phyloP scores from a whole-genome alignment of 1,284 basidiomycete species.

The Macrocystidia cucumis region DNA sequence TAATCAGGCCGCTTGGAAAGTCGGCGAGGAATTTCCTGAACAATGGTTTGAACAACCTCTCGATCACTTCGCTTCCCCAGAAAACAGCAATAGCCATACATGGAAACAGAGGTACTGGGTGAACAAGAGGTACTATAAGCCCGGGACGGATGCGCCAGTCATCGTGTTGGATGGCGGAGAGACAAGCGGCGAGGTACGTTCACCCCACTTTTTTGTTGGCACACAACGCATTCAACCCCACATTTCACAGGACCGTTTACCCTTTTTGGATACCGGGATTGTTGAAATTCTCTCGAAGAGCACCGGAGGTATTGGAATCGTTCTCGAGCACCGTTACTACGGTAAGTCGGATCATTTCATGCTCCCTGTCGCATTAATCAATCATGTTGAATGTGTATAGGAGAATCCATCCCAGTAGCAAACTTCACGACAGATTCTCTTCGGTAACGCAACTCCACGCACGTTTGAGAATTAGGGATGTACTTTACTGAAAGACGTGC shows the following conservation, averaged over 20 bases:
- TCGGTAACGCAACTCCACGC: slow-evolving; percentile 26
- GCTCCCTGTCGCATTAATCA: slow-evolving; percentile 1
- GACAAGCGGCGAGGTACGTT: slow-evolving; percentile 57
- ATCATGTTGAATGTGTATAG: slow-evolving; percentile 31
- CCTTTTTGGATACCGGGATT: slow-evolving; percentile 79
- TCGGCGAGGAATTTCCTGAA: too few relatives aligned
- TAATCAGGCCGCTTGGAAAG: too few relatives aligned
- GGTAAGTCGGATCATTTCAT: slow-evolving; percentile 35
- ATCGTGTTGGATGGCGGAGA: slow-evolving; percentile 83
- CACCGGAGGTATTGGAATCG: slow-evolving; percentile 80
- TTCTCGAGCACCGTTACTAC: slow-evolving; percentile 88
- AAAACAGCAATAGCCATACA: slow-evolving; percentile 36
- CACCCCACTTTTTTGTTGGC: neutral
- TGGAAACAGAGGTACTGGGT: slow-evolving; percentile 86
- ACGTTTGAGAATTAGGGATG: neutral
- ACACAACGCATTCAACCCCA: neutral
- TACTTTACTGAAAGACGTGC: neutral
- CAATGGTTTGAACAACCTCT: slow-evolving; percentile 80
- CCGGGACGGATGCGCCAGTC: slow-evolving; percentile 66
- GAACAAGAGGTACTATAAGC: slow-evolving; percentile 75
- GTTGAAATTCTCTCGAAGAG: slow-evolving; percentile 78
- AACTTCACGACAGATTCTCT: slow-evolving; percentile 79
- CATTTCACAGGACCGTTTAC: slow-evolving; percentile 41
- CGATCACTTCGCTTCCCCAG: slow-evolving; percentile 80
- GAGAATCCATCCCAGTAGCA: slow-evolving; percentile 72